Base-by-base conservation (phyloP, 495 filamentous ascomycete species). In the Talaromyces proteolyticus region DNA sequence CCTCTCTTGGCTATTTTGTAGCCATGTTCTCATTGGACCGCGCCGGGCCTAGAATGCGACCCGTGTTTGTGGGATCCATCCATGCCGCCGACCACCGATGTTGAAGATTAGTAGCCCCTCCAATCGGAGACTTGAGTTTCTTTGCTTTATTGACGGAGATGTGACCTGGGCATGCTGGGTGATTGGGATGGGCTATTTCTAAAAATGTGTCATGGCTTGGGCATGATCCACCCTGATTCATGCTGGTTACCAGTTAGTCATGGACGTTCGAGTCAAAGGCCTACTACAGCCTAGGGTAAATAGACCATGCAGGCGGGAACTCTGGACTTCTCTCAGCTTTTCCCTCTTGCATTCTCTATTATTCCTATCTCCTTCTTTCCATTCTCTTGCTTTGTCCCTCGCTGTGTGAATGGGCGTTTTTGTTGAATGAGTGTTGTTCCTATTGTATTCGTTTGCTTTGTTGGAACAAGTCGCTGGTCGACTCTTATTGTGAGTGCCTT, bases 391-490 rank as follows among this genome's bases (percentile, higher is more conserved):
- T 22, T 36, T 16, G 43, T 26, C 47, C 53, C 52, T 24, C 36
- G 43, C 49, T 41, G 29, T 22, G 19, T 25, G 23, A 16, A 29
- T 53, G 19, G 22, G 49, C 50, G 43, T 26, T 23, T 41, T 43
- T 6, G 18, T 44, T 47, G 25, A 39, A 49, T 42, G 4, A 21
- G 34, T 21, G 49, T 50, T 55, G 42, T 54, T 6, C 20, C 29
- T 34, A 34, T 34, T 34, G 29, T 34, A 34, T 34, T 8, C 14
- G 8, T 34, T 34, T 34, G n/a, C 29, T 34, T 34, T 34, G 29
- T 34, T 34, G 8, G 14, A 14, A 34, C 29, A 14, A 34, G 29
- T 34, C 29, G 29, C 29, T 34, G 29, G 29, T 14, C 29, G 29
- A 34, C 29, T 34, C 29, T 14, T 14, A 34, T 34, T 34, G 29